phyloP scores from a whole-genome alignment of 352 stramenopile genomes.

The Phytophthora sojae region DNA sequence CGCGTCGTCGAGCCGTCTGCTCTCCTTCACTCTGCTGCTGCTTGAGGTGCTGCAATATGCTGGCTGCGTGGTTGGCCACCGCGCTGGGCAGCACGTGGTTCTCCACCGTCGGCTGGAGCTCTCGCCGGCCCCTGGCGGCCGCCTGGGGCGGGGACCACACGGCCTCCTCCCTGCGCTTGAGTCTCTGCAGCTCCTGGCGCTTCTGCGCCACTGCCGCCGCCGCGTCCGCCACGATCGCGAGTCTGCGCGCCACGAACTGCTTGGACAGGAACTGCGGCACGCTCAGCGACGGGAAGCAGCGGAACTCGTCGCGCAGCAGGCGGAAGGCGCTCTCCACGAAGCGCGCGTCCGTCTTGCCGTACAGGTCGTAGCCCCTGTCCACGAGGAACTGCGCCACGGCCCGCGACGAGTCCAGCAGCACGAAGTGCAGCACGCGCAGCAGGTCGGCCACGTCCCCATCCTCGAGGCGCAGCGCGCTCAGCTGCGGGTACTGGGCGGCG shows the following conservation, averaged over 20 bases:
- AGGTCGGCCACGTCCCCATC: slow-evolving; percentile 53
- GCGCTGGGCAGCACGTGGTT: slow-evolving; percentile 49
- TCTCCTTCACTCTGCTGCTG: neutral
- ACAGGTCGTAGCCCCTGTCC: slow-evolving; percentile 73
- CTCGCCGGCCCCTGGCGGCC: neutral
- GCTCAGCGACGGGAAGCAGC: slow-evolving; percentile 72
- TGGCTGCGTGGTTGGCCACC: slow-evolving; percentile 37
- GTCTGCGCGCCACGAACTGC: slow-evolving; percentile 68
- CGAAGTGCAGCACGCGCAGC: slow-evolving; percentile 73
- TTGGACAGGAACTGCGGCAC: slow-evolving; percentile 67
- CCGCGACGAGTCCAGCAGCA: slow-evolving; percentile 80
- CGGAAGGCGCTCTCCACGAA: slow-evolving; percentile 83
- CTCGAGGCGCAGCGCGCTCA: slow-evolving; percentile 46
- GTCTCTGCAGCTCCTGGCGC: slow-evolving; percentile 52
- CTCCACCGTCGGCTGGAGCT: slow-evolving; percentile 42
- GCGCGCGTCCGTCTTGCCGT: slow-evolving; percentile 78
- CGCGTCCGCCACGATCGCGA: slow-evolving; percentile 66
- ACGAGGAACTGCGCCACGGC: slow-evolving; percentile 63
- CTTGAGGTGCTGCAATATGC: slow-evolving; percentile 46
- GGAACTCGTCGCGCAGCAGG: slow-evolving; percentile 76
- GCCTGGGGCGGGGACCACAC: slow-evolving; percentile 61
- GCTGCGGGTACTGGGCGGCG: slow-evolving; percentile 56
- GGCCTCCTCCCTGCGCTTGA: slow-evolving; percentile 53
- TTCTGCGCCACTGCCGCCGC: slow-evolving; percentile 55
- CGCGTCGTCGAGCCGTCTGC: slow-evolving; percentile 8